These are phyloP conservation scores for Ophiostoma montium DNA, from an alignment of 2,329 filamentous ascomycete genomes.

Conservation along the genomic window DNA sequence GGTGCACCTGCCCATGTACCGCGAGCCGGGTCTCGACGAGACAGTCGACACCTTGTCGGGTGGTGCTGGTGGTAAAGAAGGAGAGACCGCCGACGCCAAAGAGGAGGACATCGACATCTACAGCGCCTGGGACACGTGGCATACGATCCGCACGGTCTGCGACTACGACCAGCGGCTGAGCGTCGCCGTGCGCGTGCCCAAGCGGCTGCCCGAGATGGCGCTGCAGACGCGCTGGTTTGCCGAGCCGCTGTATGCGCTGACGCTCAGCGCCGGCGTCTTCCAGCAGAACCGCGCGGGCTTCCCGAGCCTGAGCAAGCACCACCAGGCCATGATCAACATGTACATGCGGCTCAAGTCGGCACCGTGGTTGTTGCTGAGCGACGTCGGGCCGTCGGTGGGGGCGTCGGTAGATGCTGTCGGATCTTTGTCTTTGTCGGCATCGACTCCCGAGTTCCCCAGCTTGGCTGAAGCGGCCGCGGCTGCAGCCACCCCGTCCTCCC, in stretches of 20 bases:
- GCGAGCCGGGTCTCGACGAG: conserved; percentile 47
- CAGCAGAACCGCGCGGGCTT: conserved; percentile 45
- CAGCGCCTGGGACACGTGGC: conserved; percentile 86
- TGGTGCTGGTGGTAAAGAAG: too few relatives aligned
- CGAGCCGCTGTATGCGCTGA: conserved; percentile 51
- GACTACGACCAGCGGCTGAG: conserved; percentile 70
- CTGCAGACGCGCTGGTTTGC: conserved; percentile 56
- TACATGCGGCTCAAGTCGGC: conserved; percentile 51
- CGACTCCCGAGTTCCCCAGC: conserved; percentile 44
- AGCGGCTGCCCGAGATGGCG: conserved; percentile 41
- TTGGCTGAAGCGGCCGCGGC: conserved; percentile 52
- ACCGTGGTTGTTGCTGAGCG: conserved; percentile 50
- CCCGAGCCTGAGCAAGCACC: conserved; percentile 45
- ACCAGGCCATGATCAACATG: conserved; percentile 45
- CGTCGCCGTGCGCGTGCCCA: conserved; percentile 49
- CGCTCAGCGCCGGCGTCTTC: conserved; percentile 39
- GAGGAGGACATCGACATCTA: conserved; percentile 51
- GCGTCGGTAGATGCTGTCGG: conserved; percentile 16
- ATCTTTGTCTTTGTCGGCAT: conserved; percentile 10
- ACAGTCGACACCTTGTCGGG: conserved; percentile 37
- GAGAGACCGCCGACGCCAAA: conserved; percentile 19
- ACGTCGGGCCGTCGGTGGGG: conserved; percentile 36
- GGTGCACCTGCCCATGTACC: conserved; percentile 72
- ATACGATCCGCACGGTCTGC: conserved; percentile 71
- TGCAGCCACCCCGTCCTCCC: conserved; percentile 25